These are phyloP conservation scores for Calonectria pteridis DNA, from an alignment of 2,329 filamentous ascomycete species.

Conservation along the genomic window DNA sequence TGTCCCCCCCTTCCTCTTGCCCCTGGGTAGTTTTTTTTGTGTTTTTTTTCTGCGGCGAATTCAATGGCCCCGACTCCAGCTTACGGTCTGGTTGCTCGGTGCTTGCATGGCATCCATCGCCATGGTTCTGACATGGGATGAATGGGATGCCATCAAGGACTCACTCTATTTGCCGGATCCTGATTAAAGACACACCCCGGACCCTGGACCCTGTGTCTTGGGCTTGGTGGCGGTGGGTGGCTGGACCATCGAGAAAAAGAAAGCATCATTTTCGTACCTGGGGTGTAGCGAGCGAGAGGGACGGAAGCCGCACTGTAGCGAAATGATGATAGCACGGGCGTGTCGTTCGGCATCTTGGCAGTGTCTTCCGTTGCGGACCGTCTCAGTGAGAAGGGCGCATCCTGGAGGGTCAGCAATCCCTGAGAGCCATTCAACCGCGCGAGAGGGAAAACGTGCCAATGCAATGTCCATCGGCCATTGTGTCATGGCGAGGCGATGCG, in stretches of 20 bases:
- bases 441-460: constrained; percentile 35
- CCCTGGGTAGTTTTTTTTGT: not conserved
- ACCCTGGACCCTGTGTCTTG: constrained; percentile 4
- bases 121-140: not conserved
- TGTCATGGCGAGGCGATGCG: constrained; percentile 40
- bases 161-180: not conserved
- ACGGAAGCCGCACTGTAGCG: constrained; percentile 4
- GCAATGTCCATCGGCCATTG: constrained; percentile 19
- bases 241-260: constrained; percentile 28
- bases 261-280: constrained; percentile 15
- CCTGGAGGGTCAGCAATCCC: not conserved
- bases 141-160: constrained; percentile 7
- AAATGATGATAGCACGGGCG: constrained; percentile 6
- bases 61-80: constrained; percentile 1
- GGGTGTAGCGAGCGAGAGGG: not conserved
- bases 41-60: not conserved
- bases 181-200: constrained; percentile 35
- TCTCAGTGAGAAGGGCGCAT: not conserved
- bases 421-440: constrained; percentile 34
- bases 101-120: constrained; percentile 20
- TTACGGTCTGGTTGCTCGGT: constrained; percentile 14
- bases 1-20: not conserved
- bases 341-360: not conserved
- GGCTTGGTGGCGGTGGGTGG: not conserved
- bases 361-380: not conserved